These are phyloP conservation scores for Novymonas esmeraldas DNA, from an alignment of 208 protist species.

Conservation along the genomic window DNA sequence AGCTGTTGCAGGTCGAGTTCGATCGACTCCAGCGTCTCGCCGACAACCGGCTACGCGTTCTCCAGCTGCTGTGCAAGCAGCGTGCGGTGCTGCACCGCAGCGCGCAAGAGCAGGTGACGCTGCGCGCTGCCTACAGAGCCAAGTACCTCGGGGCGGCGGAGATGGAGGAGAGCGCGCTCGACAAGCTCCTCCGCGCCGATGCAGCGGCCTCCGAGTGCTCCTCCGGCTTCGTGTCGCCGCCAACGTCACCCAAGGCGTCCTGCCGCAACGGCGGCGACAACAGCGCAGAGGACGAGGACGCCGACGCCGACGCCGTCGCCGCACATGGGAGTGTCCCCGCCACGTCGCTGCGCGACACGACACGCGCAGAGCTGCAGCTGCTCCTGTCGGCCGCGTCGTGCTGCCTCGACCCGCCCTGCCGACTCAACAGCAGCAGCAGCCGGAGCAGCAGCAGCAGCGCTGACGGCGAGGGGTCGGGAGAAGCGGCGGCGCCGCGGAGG, in stretches of 20 bases:
- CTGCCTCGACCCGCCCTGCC: conserved; percentile 11
- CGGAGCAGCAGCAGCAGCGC: no score
- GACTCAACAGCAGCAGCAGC: no score
- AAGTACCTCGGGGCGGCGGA: conserved; percentile 27
- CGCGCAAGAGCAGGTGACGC: conserved; percentile 40
- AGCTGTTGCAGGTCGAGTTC: conserved; percentile 45
- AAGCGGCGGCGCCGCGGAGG: conserved; percentile 8
- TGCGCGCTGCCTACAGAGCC: conserved; percentile 42
- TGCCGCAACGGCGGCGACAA: not conserved
- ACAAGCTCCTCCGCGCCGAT: not conserved
- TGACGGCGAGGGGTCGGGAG: not conserved
- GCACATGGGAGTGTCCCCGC: not conserved
- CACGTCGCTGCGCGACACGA: conserved; percentile 12
- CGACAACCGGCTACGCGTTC: conserved; percentile 45
- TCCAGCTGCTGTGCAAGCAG: conserved; percentile 66
- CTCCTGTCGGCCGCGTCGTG: conserved; percentile 29
- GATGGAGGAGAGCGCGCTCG: not conserved
- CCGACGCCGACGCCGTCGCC: not conserved
- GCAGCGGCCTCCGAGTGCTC: conserved; percentile 1
- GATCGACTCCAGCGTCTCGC: conserved; percentile 49
- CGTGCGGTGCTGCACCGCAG: conserved; percentile 43
- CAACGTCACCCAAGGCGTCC: conserved; percentile 26
- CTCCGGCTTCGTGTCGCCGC: conserved; percentile 20
- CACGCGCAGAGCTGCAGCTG: conserved; percentile 29
- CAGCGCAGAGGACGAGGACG: not conserved